Base-by-base conservation (phyloP, 116 monocot species). In the Iris pallida region DNA sequence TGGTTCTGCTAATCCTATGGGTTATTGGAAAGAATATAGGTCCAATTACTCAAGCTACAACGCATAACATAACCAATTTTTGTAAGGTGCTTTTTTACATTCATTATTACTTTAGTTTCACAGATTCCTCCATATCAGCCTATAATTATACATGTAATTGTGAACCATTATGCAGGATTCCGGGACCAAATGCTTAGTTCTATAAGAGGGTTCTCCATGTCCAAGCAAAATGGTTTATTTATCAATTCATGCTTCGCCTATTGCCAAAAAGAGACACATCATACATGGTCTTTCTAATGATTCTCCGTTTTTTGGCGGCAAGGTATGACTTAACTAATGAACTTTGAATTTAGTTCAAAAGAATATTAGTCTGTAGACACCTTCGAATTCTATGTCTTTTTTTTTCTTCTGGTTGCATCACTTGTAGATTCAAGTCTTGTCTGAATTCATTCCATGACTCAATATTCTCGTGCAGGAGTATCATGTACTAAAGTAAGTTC, bases 161-260 rank as follows among this genome's bases (percentile, higher is more conserved):
- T 47, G 19, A 5, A 0, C 5, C 20, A 17, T 51, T 13, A 7
- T 9, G 30, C 80, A 93, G 93, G 73, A n/a, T 93, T 93, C 73
- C 86, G 93, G 62, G 80, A 74, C 52, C 52, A 84, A 66, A 82
- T 86, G 82, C 72, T 82, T 45, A 66, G 57, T 65, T 63, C 55
- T 0, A 47, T 79, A 1, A 76, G 40, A 46, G 63, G 47, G 0
- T 76, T 82, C 65, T 79, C 76, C 45, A 10, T 6, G 9, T 68
- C 65, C 0, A 73, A 44, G 48, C 13, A 78, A 67, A 79, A 82
- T 72, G 86, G 82, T 6, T 45, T 76, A 19, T 86, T 86, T 57
- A 82, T 86, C 9, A 86, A 86, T 66, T 86, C 86, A 12, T 86
- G 86, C 55, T 86, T 86, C 46, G 72, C 82, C 42, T 82, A 86